Percentiles rank a stretch among this genome's conserved stretches.
Evolutionary conservation across 345 rosid genomes (phyloP).

Genomic region (Lumnitzera littorea): DNA sequence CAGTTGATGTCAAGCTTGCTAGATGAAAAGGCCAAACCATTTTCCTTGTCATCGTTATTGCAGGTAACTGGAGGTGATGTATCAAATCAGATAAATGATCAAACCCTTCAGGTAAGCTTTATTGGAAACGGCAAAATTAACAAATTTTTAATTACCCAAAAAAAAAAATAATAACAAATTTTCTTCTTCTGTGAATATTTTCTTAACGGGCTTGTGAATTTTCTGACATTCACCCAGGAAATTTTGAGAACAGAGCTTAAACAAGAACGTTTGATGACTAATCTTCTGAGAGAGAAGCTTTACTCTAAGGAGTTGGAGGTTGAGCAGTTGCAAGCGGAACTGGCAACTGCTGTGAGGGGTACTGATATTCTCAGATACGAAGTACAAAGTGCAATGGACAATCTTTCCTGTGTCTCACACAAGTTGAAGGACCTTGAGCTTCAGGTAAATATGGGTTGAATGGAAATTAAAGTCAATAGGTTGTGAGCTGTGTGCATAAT

Average conservation of each 20-base stretch:
- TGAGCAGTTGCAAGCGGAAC: constrained; percentile 78
- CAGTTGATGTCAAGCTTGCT: constrained; percentile 52
- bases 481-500: too few relatives aligned
- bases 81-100: constrained; percentile 30
- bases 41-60: constrained; percentile 29
- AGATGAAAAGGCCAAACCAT: constrained; percentile 52
- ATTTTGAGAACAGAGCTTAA: constrained; percentile 47
- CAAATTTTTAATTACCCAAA: neutral
- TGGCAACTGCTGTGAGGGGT: constrained; percentile 76
- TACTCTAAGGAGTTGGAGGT: constrained; percentile 77
- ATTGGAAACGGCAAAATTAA: neutral
- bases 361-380: constrained; percentile 69
- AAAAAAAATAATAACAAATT: neutral
- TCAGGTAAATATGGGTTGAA: constrained; percentile 39
- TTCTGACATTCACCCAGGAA: constrained; percentile 37
- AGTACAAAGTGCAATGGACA: constrained; percentile 62
- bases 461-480: too few relatives aligned
- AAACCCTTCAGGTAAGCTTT: constrained; percentile 50
- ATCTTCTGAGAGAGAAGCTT: constrained; percentile 74
- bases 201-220: neutral
- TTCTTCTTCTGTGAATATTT: neutral
- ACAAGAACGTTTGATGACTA: constrained; percentile 68
- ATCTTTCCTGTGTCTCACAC: constrained; percentile 54
- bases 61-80: constrained; percentile 11
- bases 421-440: constrained; percentile 72